Evolutionary conservation across 1,139 yeast species (phyloP).

Genomic region (Saccharomyces uvarum): DNA sequence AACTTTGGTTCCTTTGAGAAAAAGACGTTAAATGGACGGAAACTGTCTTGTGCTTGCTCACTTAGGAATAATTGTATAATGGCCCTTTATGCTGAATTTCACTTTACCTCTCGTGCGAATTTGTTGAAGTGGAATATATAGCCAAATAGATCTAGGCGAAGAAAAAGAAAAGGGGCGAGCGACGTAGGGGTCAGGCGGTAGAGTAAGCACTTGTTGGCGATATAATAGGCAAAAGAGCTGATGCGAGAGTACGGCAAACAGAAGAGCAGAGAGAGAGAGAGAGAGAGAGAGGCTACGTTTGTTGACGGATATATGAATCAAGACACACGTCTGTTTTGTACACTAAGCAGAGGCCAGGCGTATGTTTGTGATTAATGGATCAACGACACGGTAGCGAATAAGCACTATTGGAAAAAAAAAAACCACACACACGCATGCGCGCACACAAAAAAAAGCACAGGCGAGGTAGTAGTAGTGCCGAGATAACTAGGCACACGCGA

Average conservation of each 20-base stretch:
- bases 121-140: background rate
- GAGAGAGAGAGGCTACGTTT: background rate
- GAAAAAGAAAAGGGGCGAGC: constrained; percentile 1
- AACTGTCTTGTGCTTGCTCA: background rate
- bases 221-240: background rate
- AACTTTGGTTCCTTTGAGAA: background rate
- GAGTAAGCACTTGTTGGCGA: background rate
- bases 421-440: background rate
- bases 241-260: background rate
- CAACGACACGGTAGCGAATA: background rate
- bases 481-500: background rate
- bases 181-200: background rate
- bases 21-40: background rate
- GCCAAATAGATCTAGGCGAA: background rate
- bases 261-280: background rate
- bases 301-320: background rate
- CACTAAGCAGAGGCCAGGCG: background rate
- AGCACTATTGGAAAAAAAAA: background rate
- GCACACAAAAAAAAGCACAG: background rate
- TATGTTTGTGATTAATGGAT: background rate
- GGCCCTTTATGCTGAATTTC: background rate
- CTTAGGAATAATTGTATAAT: background rate
- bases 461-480: background rate
- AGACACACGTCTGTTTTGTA: background rate
- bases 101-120: background rate